Evolutionary conservation across 129 eudicot species (phyloP).

Genomic region (Centaurea solstitialis): DNA sequence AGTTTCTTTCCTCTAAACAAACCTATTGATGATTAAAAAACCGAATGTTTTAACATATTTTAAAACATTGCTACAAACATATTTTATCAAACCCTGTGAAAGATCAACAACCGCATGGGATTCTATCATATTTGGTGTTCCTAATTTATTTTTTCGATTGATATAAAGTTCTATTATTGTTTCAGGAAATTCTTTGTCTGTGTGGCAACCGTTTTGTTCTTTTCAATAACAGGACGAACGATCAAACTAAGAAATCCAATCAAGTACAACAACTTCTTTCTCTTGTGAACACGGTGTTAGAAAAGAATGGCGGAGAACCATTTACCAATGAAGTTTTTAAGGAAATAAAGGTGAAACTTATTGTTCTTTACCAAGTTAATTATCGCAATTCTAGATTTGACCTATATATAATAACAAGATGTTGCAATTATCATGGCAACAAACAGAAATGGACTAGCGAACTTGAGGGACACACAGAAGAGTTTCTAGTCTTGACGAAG

Average conservation of each 20-base stretch:
- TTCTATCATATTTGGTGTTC: no score
- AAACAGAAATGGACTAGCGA: conserved; percentile 66
- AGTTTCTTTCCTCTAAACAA: conserved; percentile 56
- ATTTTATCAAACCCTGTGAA: no score
- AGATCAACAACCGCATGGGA: no score
- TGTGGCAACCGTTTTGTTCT: conserved; percentile 59
- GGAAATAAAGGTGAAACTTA: conserved; percentile 20
- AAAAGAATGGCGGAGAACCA: conserved; percentile 50
- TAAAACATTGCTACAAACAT: no score
- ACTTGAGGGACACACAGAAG: conserved; percentile 46
- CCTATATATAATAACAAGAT: not conserved
- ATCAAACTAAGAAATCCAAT: not conserved
- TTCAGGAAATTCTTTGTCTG: conserved; percentile 44
- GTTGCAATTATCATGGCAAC: not conserved
- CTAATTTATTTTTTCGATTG: no score
- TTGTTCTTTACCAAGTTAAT: no score
- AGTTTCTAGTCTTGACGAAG: conserved; percentile 23
- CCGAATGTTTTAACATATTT: no score
- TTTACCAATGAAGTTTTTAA: conserved; percentile 50
- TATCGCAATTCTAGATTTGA: not conserved
- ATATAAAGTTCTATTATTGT: not conserved
- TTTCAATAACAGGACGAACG: conserved; percentile 60
- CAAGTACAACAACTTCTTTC: conserved; percentile 55
- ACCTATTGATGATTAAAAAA: no score
- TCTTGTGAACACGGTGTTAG: conserved; percentile 43